Evolutionary conservation across 2,329 filamentous ascomycete genomes (phyloP), one percentile per base, ranked within the genome.

Genomic region (Fusarium tanahbumbuense): DNA sequence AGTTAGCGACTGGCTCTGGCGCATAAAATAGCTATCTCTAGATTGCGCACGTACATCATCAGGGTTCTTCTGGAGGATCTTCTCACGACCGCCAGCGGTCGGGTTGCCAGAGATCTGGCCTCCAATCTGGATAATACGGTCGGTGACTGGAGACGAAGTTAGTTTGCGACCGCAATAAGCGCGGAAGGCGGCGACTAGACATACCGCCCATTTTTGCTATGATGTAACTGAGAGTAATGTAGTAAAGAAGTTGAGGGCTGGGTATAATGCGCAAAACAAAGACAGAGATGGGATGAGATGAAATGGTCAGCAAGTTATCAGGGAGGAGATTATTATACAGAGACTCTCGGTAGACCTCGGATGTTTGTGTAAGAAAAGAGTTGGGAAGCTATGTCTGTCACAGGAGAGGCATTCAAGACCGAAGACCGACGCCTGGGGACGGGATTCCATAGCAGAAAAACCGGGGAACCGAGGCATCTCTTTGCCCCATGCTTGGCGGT

Each of bases 91-190:
- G 67, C 82, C 81, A 52, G 83, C 81, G 68, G 83, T 82, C 71
- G 88, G 82, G 82, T 90, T 88, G 81, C 84, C 85, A 68, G 87
- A 85, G 76, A 91, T 81, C 83, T 91, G 89, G 83, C 84, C 84
- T 67, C 87, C 88, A 75, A 91, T 85, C 76, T 89, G 87, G 55
- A 84, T 82, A 64, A 89, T 81, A 81, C 87, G 82, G 70, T 89
- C 87, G 76, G 86, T 78, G 74, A 87, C 87, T 89, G 74, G n/a
- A 10, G 15, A 32, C n/a, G 11, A 28, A 15, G 60, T 74, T 60
- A 74, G 71, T 30, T 16, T 27, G 44, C 34, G 25, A 50, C 23
- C 10, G 16, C 13, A 12, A 20, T 27, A 48, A 61, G 27, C 27
- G 37, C n/a, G 56, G 15, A 30, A 27, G n/a, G 22, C 40, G 25